Conservation (phyloP, 2,329 filamentous ascomycete species). For the Ophiostoma sp. region DNA sequence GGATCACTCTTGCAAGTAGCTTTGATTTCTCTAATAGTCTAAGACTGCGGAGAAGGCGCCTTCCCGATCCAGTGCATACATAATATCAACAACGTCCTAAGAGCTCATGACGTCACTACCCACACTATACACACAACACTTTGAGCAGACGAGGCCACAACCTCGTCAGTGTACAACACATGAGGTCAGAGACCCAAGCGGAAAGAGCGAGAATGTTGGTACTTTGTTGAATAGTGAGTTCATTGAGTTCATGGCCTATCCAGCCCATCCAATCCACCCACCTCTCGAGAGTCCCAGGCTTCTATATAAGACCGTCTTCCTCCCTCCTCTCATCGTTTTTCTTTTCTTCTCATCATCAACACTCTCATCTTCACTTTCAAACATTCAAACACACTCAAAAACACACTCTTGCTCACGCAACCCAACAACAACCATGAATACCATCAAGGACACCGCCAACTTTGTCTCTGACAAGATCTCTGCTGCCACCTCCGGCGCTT, state of each 20-base stretch:
- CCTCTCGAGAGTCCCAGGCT: background rate
- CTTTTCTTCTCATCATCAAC: conserved; percentile 14
- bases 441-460: conserved; percentile 51
- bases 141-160: background rate
- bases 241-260: background rate
- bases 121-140: conserved; percentile 2
- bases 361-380: conserved; percentile 3
- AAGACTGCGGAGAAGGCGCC: conserved; percentile 4
- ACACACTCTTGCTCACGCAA: conserved; percentile 15
- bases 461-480: conserved; percentile 54
- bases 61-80: conserved; percentile 2
- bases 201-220: background rate
- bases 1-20: background rate
- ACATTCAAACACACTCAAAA: conserved; percentile 20
- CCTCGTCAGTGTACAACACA: background rate
- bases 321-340: conserved; percentile 5
- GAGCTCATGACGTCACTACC: conserved; percentile 1
- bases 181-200: background rate
- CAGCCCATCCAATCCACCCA: background rate
- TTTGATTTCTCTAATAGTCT: background rate
- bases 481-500: conserved; percentile 41
- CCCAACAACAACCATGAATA: conserved; percentile 37
- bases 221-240: background rate
- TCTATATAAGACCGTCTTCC: conserved; percentile 20
- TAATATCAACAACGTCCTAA: background rate